Base-by-base conservation (phyloP, 1,139 yeast genomes). In the Geotrichum australiense region DNA sequence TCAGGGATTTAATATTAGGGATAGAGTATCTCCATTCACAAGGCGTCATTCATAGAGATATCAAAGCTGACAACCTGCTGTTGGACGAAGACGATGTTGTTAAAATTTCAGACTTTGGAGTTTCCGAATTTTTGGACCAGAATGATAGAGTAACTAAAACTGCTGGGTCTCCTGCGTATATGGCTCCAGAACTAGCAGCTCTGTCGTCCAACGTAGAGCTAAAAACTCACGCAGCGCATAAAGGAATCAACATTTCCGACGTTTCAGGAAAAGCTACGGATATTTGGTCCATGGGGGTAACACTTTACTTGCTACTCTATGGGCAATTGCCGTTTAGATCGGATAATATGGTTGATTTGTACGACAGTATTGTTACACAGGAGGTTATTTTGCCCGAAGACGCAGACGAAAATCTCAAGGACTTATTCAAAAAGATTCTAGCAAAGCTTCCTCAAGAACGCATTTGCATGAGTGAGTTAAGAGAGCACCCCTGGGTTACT, bases 41-140 rank as follows among this genome's bases (percentile, higher is more conserved):
- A 58, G 97, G 96, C 1, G 85, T 91, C 37, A 83, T 91, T 15
- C 98, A 91, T 62, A 73, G 98, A 48, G 98, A 91, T 61, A 89
- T 91, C 49, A 91, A 91, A 60, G 96, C 97, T 1, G 96, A 96
- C 11, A 91, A 91, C 57, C 65, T 91, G 39, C 68, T 91, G 42
- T 79, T 89, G 2, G 74, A 83, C 27, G 73, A 76, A 8, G 82
- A 83, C 53, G 79, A 81, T 45, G 74, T 77, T 8, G 94, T 91
- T 19, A 91, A 91, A 61, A 86, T 91, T 28, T 84, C 93, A 23
- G 98, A 91, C 65, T 91, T 91, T 62, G 98, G 98, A 7, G 95
- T 91, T 7, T 85, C 87, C n/a, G 78, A 83, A 39, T 65, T 82
- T 48, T 74, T 74, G 46, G 68, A 66, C 39, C 78, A 73, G n/a